These are phyloP conservation scores for Globisporangium nunn DNA, from an alignment of 352 stramenopile species.

Conservation along the genomic window DNA sequence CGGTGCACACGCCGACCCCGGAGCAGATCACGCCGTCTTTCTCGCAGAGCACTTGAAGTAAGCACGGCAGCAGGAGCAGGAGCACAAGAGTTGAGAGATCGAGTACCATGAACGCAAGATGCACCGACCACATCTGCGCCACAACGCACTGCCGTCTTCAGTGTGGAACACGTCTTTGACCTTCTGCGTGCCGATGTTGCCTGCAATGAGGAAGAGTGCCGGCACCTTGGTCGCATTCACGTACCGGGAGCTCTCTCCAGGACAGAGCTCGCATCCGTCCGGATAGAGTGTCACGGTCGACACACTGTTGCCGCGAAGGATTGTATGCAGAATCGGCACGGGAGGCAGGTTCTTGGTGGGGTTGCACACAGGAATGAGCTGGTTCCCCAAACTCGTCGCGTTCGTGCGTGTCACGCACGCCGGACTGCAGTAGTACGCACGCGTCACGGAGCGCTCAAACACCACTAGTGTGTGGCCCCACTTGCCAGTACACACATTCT, in stretches of 20 bases:
- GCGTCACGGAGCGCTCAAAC: conserved; percentile 40
- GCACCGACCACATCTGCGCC: no score
- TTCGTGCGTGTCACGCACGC: conserved; percentile 40
- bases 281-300: conserved; percentile 58
- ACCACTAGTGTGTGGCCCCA: conserved; percentile 60
- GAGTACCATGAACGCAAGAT: neutral
- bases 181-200: conserved; percentile 65
- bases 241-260: conserved; percentile 30
- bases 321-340: conserved; percentile 24
- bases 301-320: conserved; percentile 38
- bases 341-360: conserved; percentile 23
- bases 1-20: conserved; percentile 50
- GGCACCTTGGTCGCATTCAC: conserved; percentile 49
- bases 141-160: conserved; percentile 52
- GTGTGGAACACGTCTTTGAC: conserved; percentile 68
- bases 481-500: conserved; percentile 58
- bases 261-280: conserved; percentile 63
- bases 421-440: conserved; percentile 49
- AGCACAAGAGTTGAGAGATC: neutral
- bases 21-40: conserved; percentile 62
- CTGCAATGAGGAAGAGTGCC: conserved; percentile 53
- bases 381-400: conserved; percentile 38
- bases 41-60: conserved; percentile 57
- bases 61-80: neutral
- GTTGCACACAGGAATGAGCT: conserved; percentile 61